phyloP scores from a whole-genome alignment of 2,329 filamentous ascomycete species.

The Gliomastix tumulicola region DNA sequence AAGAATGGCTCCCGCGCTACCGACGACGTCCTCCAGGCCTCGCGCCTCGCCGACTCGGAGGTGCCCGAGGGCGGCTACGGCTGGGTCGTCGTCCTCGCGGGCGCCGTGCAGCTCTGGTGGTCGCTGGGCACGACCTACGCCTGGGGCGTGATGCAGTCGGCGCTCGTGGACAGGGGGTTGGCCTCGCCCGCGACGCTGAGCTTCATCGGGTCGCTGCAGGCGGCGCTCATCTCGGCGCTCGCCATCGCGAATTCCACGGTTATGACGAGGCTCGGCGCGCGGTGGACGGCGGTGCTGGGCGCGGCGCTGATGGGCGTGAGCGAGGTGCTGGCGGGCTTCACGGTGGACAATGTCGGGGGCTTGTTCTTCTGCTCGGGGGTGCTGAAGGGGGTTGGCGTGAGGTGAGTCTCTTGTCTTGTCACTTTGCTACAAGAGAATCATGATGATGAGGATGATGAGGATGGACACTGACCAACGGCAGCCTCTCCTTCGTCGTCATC shows the following conservation, averaged over 20 bases:
- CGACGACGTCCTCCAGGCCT: slow-evolving; percentile 34
- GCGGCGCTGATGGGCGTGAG: slow-evolving; percentile 41
- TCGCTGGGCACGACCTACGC: slow-evolving; percentile 47
- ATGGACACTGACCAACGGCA: no score
- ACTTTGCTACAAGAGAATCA: no score
- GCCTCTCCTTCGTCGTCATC: slow-evolving; percentile 32
- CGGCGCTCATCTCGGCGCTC: slow-evolving; percentile 41
- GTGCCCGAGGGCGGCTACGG: slow-evolving; percentile 49
- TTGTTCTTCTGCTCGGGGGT: slow-evolving; percentile 25
- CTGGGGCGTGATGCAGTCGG: slow-evolving; percentile 56
- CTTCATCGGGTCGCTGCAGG: slow-evolving; percentile 49
- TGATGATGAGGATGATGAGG: background rate
- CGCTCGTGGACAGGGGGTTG: slow-evolving; percentile 40
- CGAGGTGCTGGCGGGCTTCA: slow-evolving; percentile 33
- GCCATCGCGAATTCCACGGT: slow-evolving; percentile 46
- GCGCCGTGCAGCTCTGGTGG: slow-evolving; percentile 47
- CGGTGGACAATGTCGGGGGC: slow-evolving; percentile 21
- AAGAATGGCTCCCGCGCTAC: no score
- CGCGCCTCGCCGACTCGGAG: slow-evolving; percentile 32
- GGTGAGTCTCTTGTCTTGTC: no score
- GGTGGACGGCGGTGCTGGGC: slow-evolving; percentile 37
- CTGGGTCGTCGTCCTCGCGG: slow-evolving; percentile 45
- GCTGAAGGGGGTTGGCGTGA: slow-evolving; percentile 22
- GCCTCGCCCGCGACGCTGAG: slow-evolving; percentile 44
- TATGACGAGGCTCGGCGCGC: slow-evolving; percentile 40